These are phyloP conservation scores for Melaleuca quinquenervia DNA, from an alignment of 345 rosid genomes.

Conservation along the genomic window DNA sequence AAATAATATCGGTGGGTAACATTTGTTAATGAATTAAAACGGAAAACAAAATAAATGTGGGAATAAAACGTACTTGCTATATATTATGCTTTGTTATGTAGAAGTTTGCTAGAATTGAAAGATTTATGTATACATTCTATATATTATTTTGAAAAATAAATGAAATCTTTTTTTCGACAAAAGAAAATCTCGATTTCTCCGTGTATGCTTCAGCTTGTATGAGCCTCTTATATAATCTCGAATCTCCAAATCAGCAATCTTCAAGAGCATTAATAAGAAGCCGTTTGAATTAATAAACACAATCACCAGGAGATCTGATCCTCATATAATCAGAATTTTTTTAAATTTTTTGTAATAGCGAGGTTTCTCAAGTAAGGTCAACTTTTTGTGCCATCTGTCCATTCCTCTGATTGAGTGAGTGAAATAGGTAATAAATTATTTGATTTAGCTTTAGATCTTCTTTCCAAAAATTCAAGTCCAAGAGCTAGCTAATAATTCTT, in stretches of 20 bases:
- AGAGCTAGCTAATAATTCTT: not conserved
- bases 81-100: too few relatives aligned
- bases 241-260: not conserved
- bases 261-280: not conserved
- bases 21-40: too few relatives aligned
- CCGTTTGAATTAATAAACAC: not conserved
- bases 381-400: not conserved
- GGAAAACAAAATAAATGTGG: too few relatives aligned
- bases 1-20: too few relatives aligned
- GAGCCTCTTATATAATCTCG: not conserved
- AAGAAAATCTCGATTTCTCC: not conserved
- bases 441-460: not conserved
- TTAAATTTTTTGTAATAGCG: not conserved
- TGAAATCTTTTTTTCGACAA: too few relatives aligned
- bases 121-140: too few relatives aligned
- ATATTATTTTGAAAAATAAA: too few relatives aligned
- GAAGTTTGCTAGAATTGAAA: too few relatives aligned
- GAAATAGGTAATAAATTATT: not conserved
- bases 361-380: not conserved
- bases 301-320: not conserved
- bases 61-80: too few relatives aligned
- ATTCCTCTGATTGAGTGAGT: not conserved
- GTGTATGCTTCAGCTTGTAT: not conserved
- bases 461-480: not conserved
- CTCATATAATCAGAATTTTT: not conserved